Conservation (phyloP, 148 eudicot species). For the Oxyria digyna region DNA sequence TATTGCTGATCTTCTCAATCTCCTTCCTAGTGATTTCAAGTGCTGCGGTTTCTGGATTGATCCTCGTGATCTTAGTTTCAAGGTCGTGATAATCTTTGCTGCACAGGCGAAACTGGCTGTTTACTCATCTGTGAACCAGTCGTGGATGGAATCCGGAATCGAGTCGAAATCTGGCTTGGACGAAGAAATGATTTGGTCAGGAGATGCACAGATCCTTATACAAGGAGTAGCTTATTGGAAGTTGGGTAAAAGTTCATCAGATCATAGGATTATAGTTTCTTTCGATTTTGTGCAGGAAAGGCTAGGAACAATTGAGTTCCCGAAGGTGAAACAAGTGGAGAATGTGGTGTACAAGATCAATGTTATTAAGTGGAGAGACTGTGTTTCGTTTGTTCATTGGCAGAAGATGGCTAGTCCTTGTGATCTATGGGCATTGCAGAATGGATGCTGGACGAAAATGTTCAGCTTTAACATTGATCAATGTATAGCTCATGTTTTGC, state of each 20-base stretch:
- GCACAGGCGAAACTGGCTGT: background rate
- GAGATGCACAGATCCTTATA: background rate
- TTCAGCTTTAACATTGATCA: background rate
- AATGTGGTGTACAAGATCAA: background rate
- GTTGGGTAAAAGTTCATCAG: too few species aligned
- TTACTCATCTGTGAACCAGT: background rate
- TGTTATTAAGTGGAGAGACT: background rate
- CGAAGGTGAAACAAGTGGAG: background rate
- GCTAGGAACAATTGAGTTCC: background rate
- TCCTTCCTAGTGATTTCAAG: background rate
- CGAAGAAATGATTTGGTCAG: background rate
- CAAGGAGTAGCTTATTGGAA: background rate
- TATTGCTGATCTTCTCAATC: too few species aligned
- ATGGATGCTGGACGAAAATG: background rate
- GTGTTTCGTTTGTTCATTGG: background rate
- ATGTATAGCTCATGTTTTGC: background rate
- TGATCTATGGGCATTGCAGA: background rate
- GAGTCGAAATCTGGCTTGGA: background rate
- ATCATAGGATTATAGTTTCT: background rate
- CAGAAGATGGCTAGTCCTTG: background rate
- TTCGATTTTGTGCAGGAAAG: background rate
- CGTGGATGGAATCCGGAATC: background rate
- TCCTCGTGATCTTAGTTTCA: background rate
- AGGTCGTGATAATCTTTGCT: background rate
- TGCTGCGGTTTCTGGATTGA: background rate